A percentile compares a stretch with the other conserved stretches of the same genome.
phyloP scores from a whole-genome alignment of 2,329 filamentous ascomycete genomes.

The Colletotrichum godetiae region DNA sequence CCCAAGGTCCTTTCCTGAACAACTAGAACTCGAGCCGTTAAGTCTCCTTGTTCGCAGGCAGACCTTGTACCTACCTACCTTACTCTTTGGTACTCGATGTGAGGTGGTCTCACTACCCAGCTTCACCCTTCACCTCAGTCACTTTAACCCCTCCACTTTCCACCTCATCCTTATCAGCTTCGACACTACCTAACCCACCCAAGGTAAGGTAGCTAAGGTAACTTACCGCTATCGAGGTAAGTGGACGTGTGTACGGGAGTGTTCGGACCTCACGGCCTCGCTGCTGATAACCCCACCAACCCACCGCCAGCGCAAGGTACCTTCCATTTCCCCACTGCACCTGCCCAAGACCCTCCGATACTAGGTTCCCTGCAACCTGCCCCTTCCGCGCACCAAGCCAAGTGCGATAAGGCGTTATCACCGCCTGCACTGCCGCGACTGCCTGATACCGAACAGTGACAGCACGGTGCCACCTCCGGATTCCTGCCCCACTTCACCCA shows the following conservation, averaged over 20 bases:
- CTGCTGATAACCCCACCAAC: conserved; percentile 27
- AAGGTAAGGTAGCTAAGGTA: not conserved
- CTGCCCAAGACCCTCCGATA: not conserved
- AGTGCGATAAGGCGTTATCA: conserved; percentile 41
- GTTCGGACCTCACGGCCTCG: conserved; percentile 11
- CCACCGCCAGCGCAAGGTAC: not conserved
- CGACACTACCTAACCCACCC: not conserved
- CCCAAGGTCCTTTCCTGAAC: not conserved
- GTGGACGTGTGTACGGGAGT: not conserved
- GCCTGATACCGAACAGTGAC: conserved; percentile 39
- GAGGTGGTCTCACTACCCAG: not conserved
- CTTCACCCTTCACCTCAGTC: not conserved
- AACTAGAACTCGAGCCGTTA: not conserved
- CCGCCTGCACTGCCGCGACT: conserved; percentile 40
- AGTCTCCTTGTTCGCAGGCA: not conserved
- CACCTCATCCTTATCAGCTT: not conserved
- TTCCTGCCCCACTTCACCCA: conserved; percentile 15
- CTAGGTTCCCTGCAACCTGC: conserved; percentile 18
- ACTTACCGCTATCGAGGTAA: too few relatives aligned
- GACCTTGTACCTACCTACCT: not conserved
- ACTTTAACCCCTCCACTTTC: not conserved
- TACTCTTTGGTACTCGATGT: too few relatives aligned
- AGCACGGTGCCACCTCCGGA: conserved; percentile 30
- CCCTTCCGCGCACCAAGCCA: conserved; percentile 1
- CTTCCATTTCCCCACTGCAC: conserved; percentile 8